Conservation (phyloP, 805 yeast genomes). For the Hanseniaspora jakobsenii region DNA sequence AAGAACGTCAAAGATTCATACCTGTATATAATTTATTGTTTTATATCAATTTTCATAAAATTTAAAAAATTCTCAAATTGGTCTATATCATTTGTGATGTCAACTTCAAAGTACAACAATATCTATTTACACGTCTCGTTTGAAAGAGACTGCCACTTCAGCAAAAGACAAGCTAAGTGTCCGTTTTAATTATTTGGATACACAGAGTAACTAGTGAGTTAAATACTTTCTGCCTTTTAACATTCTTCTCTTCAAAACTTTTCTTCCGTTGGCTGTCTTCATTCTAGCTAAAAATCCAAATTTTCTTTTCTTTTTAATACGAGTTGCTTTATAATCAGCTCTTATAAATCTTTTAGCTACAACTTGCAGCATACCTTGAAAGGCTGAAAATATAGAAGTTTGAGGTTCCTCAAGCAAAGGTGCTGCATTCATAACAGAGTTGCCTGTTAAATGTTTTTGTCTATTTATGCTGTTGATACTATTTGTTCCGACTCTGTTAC, state of each 20-base stretch:
- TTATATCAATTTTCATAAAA: no score
- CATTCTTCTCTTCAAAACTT: slow-evolving; percentile 61
- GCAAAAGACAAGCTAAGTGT: no score
- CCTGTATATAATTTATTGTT: no score
- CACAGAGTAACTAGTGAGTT: slow-evolving; percentile 52
- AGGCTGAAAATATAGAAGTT: neutral
- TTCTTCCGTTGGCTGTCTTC: slow-evolving; percentile 62
- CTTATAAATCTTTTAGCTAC: slow-evolving; percentile 10
- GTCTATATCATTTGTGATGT: no score
- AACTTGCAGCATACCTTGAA: neutral
- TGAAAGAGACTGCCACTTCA: no score
- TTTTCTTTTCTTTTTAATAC: slow-evolving; percentile 69
- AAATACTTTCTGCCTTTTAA: slow-evolving; percentile 91
- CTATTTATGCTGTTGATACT: neutral
- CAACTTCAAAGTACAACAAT: no score
- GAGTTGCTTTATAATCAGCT: slow-evolving; percentile 7
- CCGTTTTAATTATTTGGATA: no score
- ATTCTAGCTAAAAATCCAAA: slow-evolving; percentile 82
- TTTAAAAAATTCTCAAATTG: no score
- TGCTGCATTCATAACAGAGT: neutral
- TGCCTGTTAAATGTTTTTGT: neutral
- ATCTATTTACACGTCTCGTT: no score
- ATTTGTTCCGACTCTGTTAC: slow-evolving; percentile 7
- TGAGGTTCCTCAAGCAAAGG: neutral
- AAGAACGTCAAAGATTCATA: no score